Evolutionary conservation across 352 stramenopile species (phyloP), one percentile per base, ranked within the genome.

Genomic region (Globisporangium nagaii): DNA sequence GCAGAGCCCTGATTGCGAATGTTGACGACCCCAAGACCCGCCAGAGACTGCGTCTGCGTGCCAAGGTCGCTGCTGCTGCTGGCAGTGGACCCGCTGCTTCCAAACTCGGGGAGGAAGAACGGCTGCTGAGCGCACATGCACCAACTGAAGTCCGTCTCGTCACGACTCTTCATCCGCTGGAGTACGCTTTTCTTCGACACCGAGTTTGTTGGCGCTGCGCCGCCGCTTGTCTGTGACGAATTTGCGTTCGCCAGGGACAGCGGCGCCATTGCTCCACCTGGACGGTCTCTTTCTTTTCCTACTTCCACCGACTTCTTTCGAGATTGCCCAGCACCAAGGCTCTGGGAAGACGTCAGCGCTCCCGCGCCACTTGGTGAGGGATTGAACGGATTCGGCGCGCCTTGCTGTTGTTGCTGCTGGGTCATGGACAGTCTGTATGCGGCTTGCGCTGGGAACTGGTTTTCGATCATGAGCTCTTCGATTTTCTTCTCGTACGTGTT

Each of bases 381-480:
- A 17, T n/a, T 34, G 27, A 41, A 51, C 39, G 36, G 6, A 8
- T 49, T 45, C 22, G 24, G 10, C 15, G 43, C 9, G 27, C 27
- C 22, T 2, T 13, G 10, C 30, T 61, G 40, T 22, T 41, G 42
- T 0, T 60, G 53, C 32, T 71, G 63, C 48, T 96, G 84, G 1
- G 71, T 74, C 69, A 96, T 79, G 1, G 70, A 81, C 2, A 96
- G 31, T 5, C 80, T 82, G 66, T 90, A 97, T 28, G 64, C 79
- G 5, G 64, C 84, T 37, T 80, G 78, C 0, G 65, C 52, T 1
- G 79, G 67, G 41, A 96, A 97, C 46, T 93, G 87, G 56, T 96
- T 97, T 19, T 93, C 84, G 25, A 97, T 84, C 17, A 79, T 47
- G 11, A 97, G 65, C 36, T 96, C 84, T 9, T 93, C 68, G 0